Conservation (phyloP, 164 flowering plant genomes). For the Kalanchoe fedtschenkoi region DNA sequence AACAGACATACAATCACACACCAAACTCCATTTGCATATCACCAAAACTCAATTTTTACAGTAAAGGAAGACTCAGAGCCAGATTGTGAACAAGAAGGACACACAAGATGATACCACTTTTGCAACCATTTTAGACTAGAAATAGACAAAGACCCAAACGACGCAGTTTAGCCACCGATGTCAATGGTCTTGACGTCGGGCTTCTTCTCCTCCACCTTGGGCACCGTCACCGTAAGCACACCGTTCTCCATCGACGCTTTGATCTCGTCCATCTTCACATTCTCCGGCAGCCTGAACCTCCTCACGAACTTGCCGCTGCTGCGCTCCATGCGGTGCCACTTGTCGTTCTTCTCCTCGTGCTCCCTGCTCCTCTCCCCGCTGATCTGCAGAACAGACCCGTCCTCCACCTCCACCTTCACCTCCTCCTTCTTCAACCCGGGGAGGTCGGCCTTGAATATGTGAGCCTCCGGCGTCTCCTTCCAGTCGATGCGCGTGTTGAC, state of each 20-base stretch:
- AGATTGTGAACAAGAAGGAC: too few relatives aligned
- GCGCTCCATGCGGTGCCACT: constrained; percentile 8
- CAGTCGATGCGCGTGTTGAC: constrained; percentile 4
- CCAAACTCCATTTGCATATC: too few relatives aligned
- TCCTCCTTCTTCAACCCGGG: constrained; percentile 11
- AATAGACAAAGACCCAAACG: too few relatives aligned
- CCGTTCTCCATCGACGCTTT: constrained; percentile 10
- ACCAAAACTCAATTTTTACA: too few relatives aligned
- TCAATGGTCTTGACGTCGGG: constrained; percentile 4
- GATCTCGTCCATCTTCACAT: constrained; percentile 8
- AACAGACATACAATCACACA: too few relatives aligned
- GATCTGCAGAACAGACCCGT: constrained; percentile 6
- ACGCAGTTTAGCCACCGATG: neutral
- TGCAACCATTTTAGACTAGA: too few relatives aligned
- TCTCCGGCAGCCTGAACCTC: constrained; percentile 10
- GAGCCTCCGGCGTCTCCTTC: constrained; percentile 12
- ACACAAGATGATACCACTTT: too few relatives aligned
- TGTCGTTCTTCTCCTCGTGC: constrained; percentile 9
- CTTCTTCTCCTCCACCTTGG: constrained; percentile 10
- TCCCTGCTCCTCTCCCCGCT: constrained; percentile 11
- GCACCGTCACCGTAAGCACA: constrained; percentile 8
- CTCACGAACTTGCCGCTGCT: constrained; percentile 9
- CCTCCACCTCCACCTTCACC: constrained; percentile 11
- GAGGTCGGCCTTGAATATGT: constrained; percentile 8
- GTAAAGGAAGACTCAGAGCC: too few relatives aligned